Conservation (phyloP, 2,329 filamentous ascomycete species). For the Botrytis paeoniae region DNA sequence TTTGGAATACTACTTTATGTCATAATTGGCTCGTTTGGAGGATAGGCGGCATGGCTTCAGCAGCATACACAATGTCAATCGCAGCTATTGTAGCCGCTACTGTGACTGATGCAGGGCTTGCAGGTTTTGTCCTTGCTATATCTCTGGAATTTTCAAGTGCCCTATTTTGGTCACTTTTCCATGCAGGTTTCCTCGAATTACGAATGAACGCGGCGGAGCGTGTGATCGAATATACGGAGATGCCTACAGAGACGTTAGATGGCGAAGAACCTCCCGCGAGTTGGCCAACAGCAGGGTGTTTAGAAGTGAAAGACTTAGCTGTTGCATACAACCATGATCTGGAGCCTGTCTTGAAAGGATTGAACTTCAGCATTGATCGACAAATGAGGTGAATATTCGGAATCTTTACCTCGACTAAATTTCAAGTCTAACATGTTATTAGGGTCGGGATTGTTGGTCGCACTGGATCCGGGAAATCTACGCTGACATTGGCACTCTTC, state of each 20-base stretch:
- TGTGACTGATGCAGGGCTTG: constrained; percentile 63
- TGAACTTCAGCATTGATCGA: constrained; percentile 57
- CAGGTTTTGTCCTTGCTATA: constrained; percentile 72
- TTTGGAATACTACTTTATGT: constrained; percentile 54
- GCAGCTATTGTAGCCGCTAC: constrained; percentile 60
- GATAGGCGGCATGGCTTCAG: constrained; percentile 52
- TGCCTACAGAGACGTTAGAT: constrained; percentile 64
- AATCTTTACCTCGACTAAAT: not conserved
- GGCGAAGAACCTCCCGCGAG: constrained; percentile 59
- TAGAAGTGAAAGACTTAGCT: constrained; percentile 68
- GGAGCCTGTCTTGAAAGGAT: constrained; percentile 63
- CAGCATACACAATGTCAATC: constrained; percentile 63
- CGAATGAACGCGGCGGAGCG: constrained; percentile 76
- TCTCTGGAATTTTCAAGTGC: constrained; percentile 62
- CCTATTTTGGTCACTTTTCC: constrained; percentile 62
- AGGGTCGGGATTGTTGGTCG: constrained; percentile 34
- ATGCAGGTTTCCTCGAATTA: constrained; percentile 67
- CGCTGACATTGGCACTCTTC: constrained; percentile 29
- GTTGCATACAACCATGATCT: constrained; percentile 68
- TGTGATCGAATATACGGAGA: constrained; percentile 68
- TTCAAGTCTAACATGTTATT: not conserved
- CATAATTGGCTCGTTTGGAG: constrained; percentile 20
- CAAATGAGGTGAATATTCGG: constrained; percentile 1
- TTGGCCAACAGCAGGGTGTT: constrained; percentile 70
- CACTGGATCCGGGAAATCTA: constrained; percentile 35